Evolutionary conservation across 164 flowering plant species (phyloP).

Genomic region (Akebia trifoliata): DNA sequence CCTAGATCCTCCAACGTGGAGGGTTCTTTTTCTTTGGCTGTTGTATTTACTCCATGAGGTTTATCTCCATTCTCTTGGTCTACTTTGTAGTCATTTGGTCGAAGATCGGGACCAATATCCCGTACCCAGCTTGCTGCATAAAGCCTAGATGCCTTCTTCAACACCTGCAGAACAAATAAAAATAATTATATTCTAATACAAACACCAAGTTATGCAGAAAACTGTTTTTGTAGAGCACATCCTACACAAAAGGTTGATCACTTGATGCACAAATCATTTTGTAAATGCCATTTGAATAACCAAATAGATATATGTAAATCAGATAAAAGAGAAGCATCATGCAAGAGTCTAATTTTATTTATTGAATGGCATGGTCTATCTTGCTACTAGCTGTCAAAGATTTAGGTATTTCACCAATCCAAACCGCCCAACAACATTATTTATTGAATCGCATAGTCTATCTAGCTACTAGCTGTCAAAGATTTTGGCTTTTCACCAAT

Average conservation of each 20-base stretch:
- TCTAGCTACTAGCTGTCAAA: no score
- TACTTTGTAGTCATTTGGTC: conserved; percentile 63
- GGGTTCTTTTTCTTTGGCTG: conserved; percentile 47
- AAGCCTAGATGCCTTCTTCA: conserved; percentile 75
- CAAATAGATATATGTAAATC: no score
- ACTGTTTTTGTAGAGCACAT: background rate
- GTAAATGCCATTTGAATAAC: no score
- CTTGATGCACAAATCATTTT: no score
- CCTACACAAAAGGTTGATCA: background rate
- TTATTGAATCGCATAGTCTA: no score
- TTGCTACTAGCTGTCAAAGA: background rate
- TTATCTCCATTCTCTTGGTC: conserved; percentile 25
- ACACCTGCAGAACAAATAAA: conserved; percentile 35
- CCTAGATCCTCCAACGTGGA: conserved; percentile 85
- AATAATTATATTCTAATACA: background rate
- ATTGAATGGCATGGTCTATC: background rate
- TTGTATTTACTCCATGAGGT: conserved; percentile 15
- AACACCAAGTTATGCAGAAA: background rate
- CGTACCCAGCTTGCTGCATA: conserved; percentile 94
- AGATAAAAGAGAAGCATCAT: no score
- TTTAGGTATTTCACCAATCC: background rate
- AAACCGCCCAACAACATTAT: background rate
- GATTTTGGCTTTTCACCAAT: no score
- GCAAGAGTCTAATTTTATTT: no score
- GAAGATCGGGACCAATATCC: conserved; percentile 87